Base-by-base conservation (phyloP, 768 basidiomycete species). In the Phaffia tasmanica region DNA sequence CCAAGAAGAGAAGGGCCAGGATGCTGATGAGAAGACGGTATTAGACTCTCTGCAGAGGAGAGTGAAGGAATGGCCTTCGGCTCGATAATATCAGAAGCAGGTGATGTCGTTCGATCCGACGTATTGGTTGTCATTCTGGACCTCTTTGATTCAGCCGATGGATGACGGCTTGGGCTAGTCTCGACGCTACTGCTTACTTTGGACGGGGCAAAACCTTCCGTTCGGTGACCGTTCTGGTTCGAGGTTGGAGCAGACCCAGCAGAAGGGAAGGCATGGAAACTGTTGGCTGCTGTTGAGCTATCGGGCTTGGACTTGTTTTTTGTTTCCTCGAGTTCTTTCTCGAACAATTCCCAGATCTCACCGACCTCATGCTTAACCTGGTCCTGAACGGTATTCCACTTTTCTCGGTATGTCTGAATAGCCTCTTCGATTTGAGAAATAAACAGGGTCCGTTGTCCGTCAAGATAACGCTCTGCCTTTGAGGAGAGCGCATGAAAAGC, bases 351-450 rank as follows among this genome's bases (percentile, higher is more conserved):
- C 75, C 75, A 77, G 11, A 76, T 63, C 51, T 71, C 32, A 66
- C 76, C 75, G 14, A 76, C 74, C 50, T 76, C 75, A 0, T 54
- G 61, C 59, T 74, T 49, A 16, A 75, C 72, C 58, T 70, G 68
- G 19, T 73, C 72, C 56, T 75, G 71, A 14, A 72, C 57, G 0
- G 65, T 63, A 16, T 67, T 51, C 69, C 75, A 73, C 53, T 74
- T 70, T 23, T 63, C 55, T 11, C 73, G 42, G 60, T 75, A 74
- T 16, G 25, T 21, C 2, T 50, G 63, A 46, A 77, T 72, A 49
- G 71, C 72, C 1, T 64, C 49, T 32, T 57, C 70, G 49, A 77
- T 71, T 30, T 75, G 73, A 19, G 65, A 53, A 61, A 76, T 74
- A 8, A 70, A 64, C 18, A 59, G 54, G 11, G 57, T 55, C 30